phyloP scores from a whole-genome alignment of 1,284 basidiomycete genomes.

The Ceratobasidium sp. region DNA sequence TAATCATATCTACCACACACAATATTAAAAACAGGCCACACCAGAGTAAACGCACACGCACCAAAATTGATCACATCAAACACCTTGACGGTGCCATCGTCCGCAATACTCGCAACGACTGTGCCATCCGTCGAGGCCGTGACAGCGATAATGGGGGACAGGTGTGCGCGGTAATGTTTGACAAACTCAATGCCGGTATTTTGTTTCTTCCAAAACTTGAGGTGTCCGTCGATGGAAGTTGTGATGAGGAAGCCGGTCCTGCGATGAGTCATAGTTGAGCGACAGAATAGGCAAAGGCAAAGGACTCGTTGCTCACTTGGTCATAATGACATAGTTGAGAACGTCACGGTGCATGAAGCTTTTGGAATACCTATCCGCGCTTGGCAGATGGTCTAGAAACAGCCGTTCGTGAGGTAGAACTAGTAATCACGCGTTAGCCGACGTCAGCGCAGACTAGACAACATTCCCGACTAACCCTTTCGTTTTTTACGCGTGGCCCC shows the following conservation, averaged over 20 bases:
- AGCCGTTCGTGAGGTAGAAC: constrained; percentile 82
- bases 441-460: neutral
- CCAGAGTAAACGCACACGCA: constrained; percentile 56
- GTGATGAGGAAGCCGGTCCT: constrained; percentile 95
- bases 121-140: constrained; percentile 93
- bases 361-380: constrained; percentile 93
- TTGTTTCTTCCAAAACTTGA: constrained; percentile 99
- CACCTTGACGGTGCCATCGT: constrained; percentile 88
- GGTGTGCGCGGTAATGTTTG: constrained; percentile 93
- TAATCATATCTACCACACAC: constrained; percentile 88
- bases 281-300: constrained; percentile 41
- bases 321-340: constrained; percentile 87
- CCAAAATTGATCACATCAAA: constrained; percentile 99
- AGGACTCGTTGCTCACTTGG: constrained; percentile 66
- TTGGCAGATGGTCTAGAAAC: constrained; percentile 91
- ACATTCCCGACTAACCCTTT: constrained; percentile 50
- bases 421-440: constrained; percentile 50
- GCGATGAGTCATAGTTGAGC: constrained; percentile 22
- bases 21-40: neutral
- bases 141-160: constrained; percentile 81
- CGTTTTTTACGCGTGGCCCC: constrained; percentile 52
- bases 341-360: constrained; percentile 98
- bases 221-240: constrained; percentile 92
- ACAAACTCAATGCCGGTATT: constrained; percentile 91
- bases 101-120: constrained; percentile 88